These are phyloP conservation scores for Camellia granthamiana DNA, from an alignment of 148 eudicot species.

Conservation along the genomic window DNA sequence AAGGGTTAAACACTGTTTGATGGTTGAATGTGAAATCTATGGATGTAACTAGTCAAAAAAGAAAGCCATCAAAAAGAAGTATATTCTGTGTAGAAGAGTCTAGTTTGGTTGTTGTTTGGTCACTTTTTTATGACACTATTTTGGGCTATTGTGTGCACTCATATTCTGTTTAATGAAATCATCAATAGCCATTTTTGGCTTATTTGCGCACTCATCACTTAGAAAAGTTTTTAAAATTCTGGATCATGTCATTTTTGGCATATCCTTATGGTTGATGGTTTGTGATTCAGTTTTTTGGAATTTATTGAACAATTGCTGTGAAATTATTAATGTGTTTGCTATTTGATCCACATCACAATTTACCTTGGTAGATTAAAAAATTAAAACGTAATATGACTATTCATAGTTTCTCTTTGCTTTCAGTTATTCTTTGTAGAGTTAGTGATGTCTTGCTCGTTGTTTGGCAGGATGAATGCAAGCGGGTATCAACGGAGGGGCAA, in stretches of 20 bases:
- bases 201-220: not conserved
- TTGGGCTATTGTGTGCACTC: not conserved
- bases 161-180: not conserved
- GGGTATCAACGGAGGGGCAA: constrained; percentile 87
- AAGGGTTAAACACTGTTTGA: not conserved
- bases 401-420: not conserved
- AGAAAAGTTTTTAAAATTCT: not conserved
- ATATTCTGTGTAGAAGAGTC: too few relatives aligned
- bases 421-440: not conserved
- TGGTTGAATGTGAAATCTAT: not conserved
- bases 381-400: not conserved
- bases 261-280: not conserved
- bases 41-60: too few relatives aligned
- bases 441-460: constrained; percentile 19
- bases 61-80: too few relatives aligned
- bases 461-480: constrained; percentile 87
- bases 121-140: not conserved
- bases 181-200: not conserved
- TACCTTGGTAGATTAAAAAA: not conserved
- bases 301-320: not conserved
- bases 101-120: too few relatives aligned
- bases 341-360: constrained; percentile 2
- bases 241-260: not conserved
- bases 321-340: not conserved
- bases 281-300: not conserved